phyloP scores from a whole-genome alignment of 2,329 filamentous ascomycete species.

The Sclerotinia minor region DNA sequence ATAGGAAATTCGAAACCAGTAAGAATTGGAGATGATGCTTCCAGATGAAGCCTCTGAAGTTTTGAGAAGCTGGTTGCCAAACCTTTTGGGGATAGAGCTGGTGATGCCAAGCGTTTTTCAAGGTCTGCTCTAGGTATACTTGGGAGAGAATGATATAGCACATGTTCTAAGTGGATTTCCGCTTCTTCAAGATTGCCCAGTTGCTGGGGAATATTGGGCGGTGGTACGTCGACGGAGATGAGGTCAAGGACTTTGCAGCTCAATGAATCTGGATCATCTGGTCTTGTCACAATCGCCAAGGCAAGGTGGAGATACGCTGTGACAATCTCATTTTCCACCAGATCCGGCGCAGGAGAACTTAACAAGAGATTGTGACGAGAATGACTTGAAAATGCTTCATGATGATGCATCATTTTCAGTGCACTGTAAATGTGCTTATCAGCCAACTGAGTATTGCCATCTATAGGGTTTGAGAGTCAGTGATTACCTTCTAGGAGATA shows the following conservation, averaged over 20 bases:
- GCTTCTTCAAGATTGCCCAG: conserved; percentile 20
- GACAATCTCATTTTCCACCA: conserved; percentile 32
- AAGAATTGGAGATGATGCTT: conserved; percentile 22
- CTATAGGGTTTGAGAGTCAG: not conserved
- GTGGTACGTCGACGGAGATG: conserved; percentile 19
- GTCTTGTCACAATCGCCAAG: conserved; percentile 24
- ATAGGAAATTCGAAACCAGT: conserved; percentile 22
- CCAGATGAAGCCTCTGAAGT: conserved; percentile 21
- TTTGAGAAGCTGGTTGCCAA: conserved; percentile 23
- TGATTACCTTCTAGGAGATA: not conserved
- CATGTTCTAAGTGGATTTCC: conserved; percentile 18
- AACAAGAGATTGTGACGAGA: conserved; percentile 5
- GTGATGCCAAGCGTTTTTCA: conserved; percentile 21
- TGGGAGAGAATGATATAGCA: conserved; percentile 23
- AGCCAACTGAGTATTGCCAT: conserved; percentile 30
- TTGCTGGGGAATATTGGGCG: conserved; percentile 11
- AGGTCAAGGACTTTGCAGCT: conserved; percentile 27
- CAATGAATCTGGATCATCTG: conserved; percentile 16
- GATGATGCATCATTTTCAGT: conserved; percentile 30
- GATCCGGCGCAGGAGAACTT: conserved; percentile 20
- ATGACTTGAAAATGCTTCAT: conserved; percentile 19
- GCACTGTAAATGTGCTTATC: conserved; percentile 29
- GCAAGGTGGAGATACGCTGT: conserved; percentile 32
- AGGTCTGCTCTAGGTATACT: conserved; percentile 22
- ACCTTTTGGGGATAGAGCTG: conserved; percentile 23